Percentiles rank a stretch among this genome's conserved stretches.
These are phyloP conservation scores for Aechmea fasciata DNA, from an alignment of 176 grass and related monocot genomes.

Conservation along the genomic window DNA sequence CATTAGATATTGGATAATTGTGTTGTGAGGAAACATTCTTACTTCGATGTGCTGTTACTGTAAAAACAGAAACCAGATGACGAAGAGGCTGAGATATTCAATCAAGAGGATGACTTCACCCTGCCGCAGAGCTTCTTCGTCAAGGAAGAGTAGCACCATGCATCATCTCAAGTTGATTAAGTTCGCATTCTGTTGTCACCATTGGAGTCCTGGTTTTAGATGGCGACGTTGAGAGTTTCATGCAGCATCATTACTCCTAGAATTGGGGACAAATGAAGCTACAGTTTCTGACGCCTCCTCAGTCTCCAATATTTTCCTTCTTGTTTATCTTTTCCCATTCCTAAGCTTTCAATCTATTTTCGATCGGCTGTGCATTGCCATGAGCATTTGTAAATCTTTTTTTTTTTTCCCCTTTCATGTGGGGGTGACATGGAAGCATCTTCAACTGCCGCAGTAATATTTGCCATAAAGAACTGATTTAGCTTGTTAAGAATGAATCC, in stretches of 20 bases:
- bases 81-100: conserved; percentile 58
- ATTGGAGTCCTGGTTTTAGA: not conserved
- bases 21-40: not conserved
- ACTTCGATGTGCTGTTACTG: conserved; percentile 6
- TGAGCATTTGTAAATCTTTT: no score
- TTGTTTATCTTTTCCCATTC: no score
- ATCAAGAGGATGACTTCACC: conserved; percentile 62
- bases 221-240: not conserved
- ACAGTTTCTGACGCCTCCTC: no score
- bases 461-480: no score
- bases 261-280: no score
- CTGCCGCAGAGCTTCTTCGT: conserved; percentile 50
- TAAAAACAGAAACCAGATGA: conserved; percentile 66
- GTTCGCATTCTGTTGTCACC: not conserved
- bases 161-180: not conserved
- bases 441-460: no score
- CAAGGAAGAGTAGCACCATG: conserved; percentile 54
- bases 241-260: not conserved
- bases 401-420: no score
- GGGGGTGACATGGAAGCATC: no score
- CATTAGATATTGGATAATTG: not conserved
- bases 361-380: no score
- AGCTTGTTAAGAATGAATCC: no score
- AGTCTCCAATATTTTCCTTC: no score
- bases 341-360: no score